Percentiles rank a stretch among this genome's conserved stretches.
Evolutionary conservation across 768 basidiomycete species (phyloP).

Genomic region (Calvatia gigantea): DNA sequence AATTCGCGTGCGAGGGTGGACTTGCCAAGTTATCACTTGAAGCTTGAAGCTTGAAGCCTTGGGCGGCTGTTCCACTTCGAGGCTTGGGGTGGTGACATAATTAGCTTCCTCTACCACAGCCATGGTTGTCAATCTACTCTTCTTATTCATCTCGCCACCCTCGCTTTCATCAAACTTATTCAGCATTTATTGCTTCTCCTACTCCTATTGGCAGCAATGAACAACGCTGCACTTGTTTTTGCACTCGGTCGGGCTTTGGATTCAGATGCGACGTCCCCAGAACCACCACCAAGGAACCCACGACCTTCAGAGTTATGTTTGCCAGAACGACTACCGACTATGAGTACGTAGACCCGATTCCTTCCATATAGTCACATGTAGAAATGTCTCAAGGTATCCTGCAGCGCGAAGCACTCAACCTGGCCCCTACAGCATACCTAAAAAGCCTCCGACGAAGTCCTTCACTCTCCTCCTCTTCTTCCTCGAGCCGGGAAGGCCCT

Average conservation of each 20-base stretch:
- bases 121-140: not conserved
- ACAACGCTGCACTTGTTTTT: constrained; percentile 44
- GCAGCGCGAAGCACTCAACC: constrained; percentile 62
- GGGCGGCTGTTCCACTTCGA: not conserved
- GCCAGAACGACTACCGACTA: constrained; percentile 66
- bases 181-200: not conserved
- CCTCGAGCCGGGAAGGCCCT: not conserved
- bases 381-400: constrained; percentile 51
- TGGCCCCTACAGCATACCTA: constrained; percentile 55
- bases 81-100: not conserved
- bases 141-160: not conserved
- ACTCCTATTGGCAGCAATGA: constrained; percentile 37
- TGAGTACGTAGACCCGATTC: constrained; percentile 36
- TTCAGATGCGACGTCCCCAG: constrained; percentile 1
- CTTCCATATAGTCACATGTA: not conserved
- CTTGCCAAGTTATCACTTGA: too few species aligned
- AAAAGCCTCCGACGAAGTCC: constrained; percentile 14
- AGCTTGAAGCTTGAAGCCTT: too few species aligned
- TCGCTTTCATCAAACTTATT: not conserved
- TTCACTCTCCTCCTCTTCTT: not conserved
- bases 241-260: constrained; percentile 28
- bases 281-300: constrained; percentile 31
- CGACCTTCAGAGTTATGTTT: constrained; percentile 53
- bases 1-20: too few species aligned
- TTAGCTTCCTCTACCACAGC: not conserved